Base-by-base conservation (phyloP, 108 stramenopile genomes). In the Discostella stelligeroides region DNA sequence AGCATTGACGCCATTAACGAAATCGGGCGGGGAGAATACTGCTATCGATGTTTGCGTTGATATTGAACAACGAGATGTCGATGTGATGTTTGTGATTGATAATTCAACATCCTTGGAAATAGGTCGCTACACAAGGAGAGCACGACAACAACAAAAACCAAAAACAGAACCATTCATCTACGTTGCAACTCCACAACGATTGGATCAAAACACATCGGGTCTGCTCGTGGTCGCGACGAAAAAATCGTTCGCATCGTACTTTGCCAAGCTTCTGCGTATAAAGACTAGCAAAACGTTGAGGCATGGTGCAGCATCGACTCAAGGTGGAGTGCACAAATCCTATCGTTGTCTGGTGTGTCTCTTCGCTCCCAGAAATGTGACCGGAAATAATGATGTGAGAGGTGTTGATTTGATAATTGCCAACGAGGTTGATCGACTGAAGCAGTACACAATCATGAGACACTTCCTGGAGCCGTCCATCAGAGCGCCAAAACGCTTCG, bases 141-240 rank as follows among this genome's bases (percentile, higher is more conserved):
- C n/a, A n/a, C n/a, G n/a, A n/a, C 66, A 59, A 29, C 49, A 56
- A 24, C 29, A 49, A 21, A 69, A 74, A 40, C 63, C 63, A 42
- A 82, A 77, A 60, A 67, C 29, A 14, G 71, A 77, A 18, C 63
- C 41, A 8, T 57, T 83, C 7, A 62, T 70, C 29, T 94, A 91
- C 62, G 77, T 92, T 4, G 73, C 76, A 2, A 85, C 88, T 14
- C 83, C 88, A 7, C 93, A 94, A 43, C 70, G 93, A 43, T 62
- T 94, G 23, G 93, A 94, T 65, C 82, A 88, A 40, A 91, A 90
- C 66, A 94, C 93, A 25, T 89, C 90, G 8, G 93, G 93, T 6
- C 75, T 94, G 45, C 67, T 94, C 56, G 88, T 92, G 18, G 83
- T 94, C 34, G 88, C 93, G 3, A 85, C 87, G 29, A 83, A 75